Percentiles rank a stretch among this genome's conserved stretches.
Conservation (phyloP, 2,329 filamentous ascomycete species). For the Emmonsia crescens region DNA sequence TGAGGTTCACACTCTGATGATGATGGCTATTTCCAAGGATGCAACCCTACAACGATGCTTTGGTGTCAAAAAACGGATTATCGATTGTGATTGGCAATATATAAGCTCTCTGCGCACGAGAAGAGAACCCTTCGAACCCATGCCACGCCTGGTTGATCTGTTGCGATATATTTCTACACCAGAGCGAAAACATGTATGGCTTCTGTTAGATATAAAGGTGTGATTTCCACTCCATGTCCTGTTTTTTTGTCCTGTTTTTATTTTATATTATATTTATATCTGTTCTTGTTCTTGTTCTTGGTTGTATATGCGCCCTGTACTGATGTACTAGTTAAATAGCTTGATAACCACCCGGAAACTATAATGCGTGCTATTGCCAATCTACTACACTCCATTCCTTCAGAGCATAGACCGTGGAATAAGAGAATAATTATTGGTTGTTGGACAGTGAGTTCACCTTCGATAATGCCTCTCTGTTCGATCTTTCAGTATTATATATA, state of each 20-base stretch:
- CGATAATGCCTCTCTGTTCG: slow-evolving; percentile 39
- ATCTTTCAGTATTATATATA: background rate
- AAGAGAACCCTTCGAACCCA: slow-evolving; percentile 54
- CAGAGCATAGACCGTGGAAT: slow-evolving; percentile 51
- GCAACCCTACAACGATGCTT: slow-evolving; percentile 69
- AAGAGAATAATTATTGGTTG: slow-evolving; percentile 66
- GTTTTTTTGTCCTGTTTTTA: no score
- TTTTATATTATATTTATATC: no score
- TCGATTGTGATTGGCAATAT: slow-evolving; percentile 66
- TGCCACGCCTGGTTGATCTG: slow-evolving; percentile 66
- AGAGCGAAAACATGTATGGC: slow-evolving; percentile 59
- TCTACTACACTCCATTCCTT: slow-evolving; percentile 46
- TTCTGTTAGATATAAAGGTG: slow-evolving; percentile 83
- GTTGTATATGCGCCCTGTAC: background rate
- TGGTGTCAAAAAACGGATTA: slow-evolving; percentile 59
- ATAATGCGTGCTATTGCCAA: slow-evolving; percentile 60
- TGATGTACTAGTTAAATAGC: slow-evolving; percentile 12
- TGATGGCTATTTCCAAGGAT: slow-evolving; percentile 44
- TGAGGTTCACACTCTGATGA: background rate
- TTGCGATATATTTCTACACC: slow-evolving; percentile 59
- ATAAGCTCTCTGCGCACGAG: slow-evolving; percentile 58
- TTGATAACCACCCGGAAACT: slow-evolving; percentile 42
- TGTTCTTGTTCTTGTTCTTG: background rate
- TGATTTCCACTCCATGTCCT: slow-evolving; percentile 4
- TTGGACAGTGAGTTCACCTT: slow-evolving; percentile 66